Percentiles rank a stretch among this genome's conserved stretches.
These are phyloP conservation scores for Termitomyces sp. DNA, from an alignment of 768 basidiomycete genomes.

Conservation along the genomic window DNA sequence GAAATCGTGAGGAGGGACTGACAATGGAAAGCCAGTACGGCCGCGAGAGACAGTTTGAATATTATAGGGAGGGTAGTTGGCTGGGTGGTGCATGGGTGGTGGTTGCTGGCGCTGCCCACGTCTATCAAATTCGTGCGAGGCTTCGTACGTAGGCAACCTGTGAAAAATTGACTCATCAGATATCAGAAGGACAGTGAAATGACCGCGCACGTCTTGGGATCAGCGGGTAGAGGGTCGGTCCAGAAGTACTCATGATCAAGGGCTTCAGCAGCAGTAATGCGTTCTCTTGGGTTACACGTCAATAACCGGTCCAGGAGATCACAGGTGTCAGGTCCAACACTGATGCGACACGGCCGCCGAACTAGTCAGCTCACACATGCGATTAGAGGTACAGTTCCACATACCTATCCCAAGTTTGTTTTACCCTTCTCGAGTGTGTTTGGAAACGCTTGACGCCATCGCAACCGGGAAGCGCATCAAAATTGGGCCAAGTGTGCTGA, in stretches of 20 bases:
- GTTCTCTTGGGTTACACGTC: slow-evolving; percentile 76
- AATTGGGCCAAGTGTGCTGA: slow-evolving; percentile 78
- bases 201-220: slow-evolving; percentile 67
- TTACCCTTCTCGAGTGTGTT: slow-evolving; percentile 52
- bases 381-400: slow-evolving; percentile 19
- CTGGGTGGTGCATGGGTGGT: slow-evolving; percentile 12
- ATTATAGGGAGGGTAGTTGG: background rate
- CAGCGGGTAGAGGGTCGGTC: slow-evolving; percentile 84
- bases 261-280: slow-evolving; percentile 83
- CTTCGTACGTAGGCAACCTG: slow-evolving; percentile 74
- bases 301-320: slow-evolving; percentile 84
- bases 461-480: slow-evolving; percentile 71
- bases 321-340: slow-evolving; percentile 68
- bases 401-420: slow-evolving; percentile 57
- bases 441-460: slow-evolving; percentile 71
- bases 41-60: slow-evolving; percentile 2
- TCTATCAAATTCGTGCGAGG: slow-evolving; percentile 68
- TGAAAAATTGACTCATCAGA: background rate
- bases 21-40: slow-evolving; percentile 20
- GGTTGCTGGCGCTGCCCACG: slow-evolving; percentile 21
- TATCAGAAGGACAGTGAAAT: background rate
- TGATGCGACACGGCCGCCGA: slow-evolving; percentile 23
- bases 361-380: slow-evolving; percentile 9
- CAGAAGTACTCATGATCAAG: slow-evolving; percentile 95
- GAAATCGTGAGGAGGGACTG: slow-evolving; percentile 18